Conservation (phyloP, 805 yeast genomes). For the Ogataea chonburiensis region DNA sequence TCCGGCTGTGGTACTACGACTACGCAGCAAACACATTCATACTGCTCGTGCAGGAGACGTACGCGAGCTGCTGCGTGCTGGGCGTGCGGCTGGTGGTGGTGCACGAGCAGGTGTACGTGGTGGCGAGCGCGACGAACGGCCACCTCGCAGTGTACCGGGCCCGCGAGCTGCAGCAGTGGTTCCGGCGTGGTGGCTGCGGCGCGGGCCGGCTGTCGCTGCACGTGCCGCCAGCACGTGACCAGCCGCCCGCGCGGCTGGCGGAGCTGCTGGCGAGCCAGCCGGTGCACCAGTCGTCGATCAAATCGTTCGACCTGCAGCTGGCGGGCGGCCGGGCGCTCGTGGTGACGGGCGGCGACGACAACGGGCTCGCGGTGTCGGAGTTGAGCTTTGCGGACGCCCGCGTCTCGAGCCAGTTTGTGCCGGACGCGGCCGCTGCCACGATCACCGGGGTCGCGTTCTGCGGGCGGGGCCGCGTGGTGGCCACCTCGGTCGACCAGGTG, state of each 20-base stretch:
- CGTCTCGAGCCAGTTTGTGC: slow-evolving; percentile 31
- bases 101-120: slow-evolving; percentile 35
- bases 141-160: slow-evolving; percentile 62
- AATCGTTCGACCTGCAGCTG: slow-evolving; percentile 45
- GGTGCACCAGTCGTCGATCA: slow-evolving; percentile 85
- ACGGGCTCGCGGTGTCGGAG: slow-evolving; percentile 52
- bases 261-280: slow-evolving; percentile 41
- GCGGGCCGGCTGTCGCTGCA: slow-evolving; percentile 2
- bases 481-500: slow-evolving; percentile 83
- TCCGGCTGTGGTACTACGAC: slow-evolving; percentile 62
- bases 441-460: slow-evolving; percentile 60
- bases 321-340: slow-evolving; percentile 29
- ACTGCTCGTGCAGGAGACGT: slow-evolving; percentile 46
- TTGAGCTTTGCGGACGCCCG: slow-evolving; percentile 21
- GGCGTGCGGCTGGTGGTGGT: slow-evolving; percentile 47
- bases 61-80: slow-evolving; percentile 76
- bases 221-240: slow-evolving; percentile 1
- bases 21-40: slow-evolving; percentile 38
- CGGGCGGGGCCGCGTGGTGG: slow-evolving; percentile 40
- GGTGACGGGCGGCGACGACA: slow-evolving; percentile 92
- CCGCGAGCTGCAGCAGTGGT: slow-evolving; percentile 24
- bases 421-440: slow-evolving; percentile 81
- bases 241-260: neutral
- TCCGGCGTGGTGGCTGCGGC: too few species aligned
- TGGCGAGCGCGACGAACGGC: slow-evolving; percentile 84